Percentiles rank a stretch among this genome's conserved stretches.
Conservation (phyloP, 2,329 filamentous ascomycete species). For the Alternaria sp. region DNA sequence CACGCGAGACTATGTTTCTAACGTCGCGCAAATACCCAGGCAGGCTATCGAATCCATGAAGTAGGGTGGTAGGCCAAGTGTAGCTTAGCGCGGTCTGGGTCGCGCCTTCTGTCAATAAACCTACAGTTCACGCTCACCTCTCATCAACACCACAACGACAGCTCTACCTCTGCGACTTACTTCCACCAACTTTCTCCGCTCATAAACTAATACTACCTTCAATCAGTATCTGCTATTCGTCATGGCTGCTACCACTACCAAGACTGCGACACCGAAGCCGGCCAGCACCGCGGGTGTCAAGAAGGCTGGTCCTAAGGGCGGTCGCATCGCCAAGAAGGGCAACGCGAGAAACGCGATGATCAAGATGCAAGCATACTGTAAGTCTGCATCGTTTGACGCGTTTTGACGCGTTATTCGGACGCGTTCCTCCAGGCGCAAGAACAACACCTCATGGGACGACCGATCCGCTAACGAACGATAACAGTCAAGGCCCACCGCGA, state of each 20-base stretch:
- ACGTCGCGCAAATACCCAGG: conserved; percentile 9
- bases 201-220: neutral
- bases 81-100: conserved; percentile 12
- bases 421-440: conserved; percentile 10
- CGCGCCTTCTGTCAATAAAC: conserved; percentile 20
- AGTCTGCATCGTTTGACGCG: conserved; percentile 27
- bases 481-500: conserved; percentile 46
- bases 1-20: neutral
- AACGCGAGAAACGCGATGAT: conserved; percentile 40
- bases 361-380: conserved; percentile 47
- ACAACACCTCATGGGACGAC: neutral
- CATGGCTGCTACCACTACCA: conserved; percentile 37
- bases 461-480: conserved; percentile 17
- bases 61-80: conserved; percentile 7
- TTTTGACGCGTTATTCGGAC: conserved; percentile 20
- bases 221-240: conserved; percentile 3
- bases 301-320: conserved; percentile 30
- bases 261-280: conserved; percentile 31
- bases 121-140: conserved; percentile 15
- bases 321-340: conserved; percentile 23
- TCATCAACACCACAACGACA: conserved; percentile 7
- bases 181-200: neutral
- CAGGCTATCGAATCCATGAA: conserved; percentile 11
- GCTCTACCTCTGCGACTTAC: neutral
- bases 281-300: conserved; percentile 35